Evolutionary conservation across 495 filamentous ascomycete species (phyloP).

Genomic region (Xylaria bambusicola): DNA sequence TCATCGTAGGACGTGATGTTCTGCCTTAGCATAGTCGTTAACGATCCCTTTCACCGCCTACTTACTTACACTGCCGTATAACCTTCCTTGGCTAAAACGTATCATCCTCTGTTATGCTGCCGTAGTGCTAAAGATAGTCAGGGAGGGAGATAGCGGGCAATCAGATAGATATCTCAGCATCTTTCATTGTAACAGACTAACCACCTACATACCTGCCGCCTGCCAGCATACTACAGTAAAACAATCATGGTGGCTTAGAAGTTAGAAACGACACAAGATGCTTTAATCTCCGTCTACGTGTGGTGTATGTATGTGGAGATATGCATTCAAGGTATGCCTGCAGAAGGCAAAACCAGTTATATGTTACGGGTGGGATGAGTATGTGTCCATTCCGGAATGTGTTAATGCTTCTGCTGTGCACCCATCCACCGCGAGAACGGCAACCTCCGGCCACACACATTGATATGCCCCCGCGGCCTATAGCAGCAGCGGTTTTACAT

Average conservation of each 20-base stretch:
- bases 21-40: no score
- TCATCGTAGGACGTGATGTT: no score
- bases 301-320: not conserved
- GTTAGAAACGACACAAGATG: not conserved
- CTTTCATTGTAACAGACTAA: no score
- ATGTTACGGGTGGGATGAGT: conserved; percentile 1
- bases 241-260: not conserved
- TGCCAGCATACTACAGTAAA: not conserved
- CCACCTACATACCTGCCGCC: no score
- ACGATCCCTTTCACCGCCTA: no score
- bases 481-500: not conserved
- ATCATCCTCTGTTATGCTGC: no score
- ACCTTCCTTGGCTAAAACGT: no score
- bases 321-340: not conserved
- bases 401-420: conserved; percentile 14
- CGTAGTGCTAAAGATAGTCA: no score
- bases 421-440: conserved; percentile 11
- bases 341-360: not conserved
- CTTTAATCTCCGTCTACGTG: not conserved
- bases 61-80: not conserved
- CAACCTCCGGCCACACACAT: conserved; percentile 2
- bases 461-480: not conserved
- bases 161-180: no score
- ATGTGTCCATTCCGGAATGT: not conserved
- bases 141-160: no score